Base-by-base conservation (phyloP, 768 basidiomycete species). In the Leccinum broughii region DNA sequence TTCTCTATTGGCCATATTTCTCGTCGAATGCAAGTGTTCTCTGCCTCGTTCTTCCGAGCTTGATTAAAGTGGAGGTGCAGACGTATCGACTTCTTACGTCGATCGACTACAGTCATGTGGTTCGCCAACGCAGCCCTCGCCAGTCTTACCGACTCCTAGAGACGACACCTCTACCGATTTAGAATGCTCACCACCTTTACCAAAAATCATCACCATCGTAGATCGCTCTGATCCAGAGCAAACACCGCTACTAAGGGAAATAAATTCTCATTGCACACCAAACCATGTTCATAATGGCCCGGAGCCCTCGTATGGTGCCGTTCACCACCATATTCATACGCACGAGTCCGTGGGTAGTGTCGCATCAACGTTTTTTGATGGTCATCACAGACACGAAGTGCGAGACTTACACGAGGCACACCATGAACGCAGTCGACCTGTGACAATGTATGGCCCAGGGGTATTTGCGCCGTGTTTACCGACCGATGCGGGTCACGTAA, bases 51-150 rank as follows among this genome's bases (percentile, higher is more conserved):
- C 17, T 17, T 62, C 46, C 24, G 13, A 4, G 9, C 6, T 35
- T 60, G 15, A 64, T 48, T 17, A 35, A 6, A 14, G 3, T 4
- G 28, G 26, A 14, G 35, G 13, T 48, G n/a, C 65, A 93, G 92
- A 90, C 66, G 72, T 84, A 50, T 92, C 90, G 20, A 90, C 88
- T 0, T 81, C 87, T 3, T 92, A 85, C 64, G 92, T 92, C 13
- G 85, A 92, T 56, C 80, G 78, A 56, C 80, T 93, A 0, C 86
- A 90, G 1, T 83, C 85, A 2, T 82, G 85, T 57, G 74, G 82
- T 1, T 89, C 88, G 2, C 79, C 81, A 3, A 74, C 81, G 4
- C 41, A 41, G n/a, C 2, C 41, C 6, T 62, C 81, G 24, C 77
- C 83, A 13, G 74, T 74, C 20, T 56, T 56, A 9, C 55, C 69